phyloP scores from a whole-genome alignment of 2,329 filamentous ascomycete genomes.

The Ophiostoma piceae region DNA sequence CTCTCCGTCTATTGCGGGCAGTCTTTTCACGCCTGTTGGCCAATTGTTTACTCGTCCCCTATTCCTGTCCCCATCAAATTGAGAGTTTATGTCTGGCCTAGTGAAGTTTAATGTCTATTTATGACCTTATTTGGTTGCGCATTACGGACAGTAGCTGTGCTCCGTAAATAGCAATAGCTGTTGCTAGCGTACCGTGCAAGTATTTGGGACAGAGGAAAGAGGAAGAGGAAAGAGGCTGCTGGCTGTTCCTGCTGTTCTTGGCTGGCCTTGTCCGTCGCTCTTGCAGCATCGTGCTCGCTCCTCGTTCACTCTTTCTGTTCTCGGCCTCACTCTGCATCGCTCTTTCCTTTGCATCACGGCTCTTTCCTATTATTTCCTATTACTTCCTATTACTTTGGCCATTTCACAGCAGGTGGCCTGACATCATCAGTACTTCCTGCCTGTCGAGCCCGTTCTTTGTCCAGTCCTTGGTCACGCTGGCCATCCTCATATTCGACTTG shows the following conservation, averaged over 20 bases:
- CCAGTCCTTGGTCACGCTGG: constrained; percentile 1
- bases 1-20: background rate
- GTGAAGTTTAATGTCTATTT: constrained; percentile 4
- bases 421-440: background rate
- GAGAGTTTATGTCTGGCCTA: background rate
- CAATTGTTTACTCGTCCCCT: constrained; percentile 21
- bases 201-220: background rate
- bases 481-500: background rate
- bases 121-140: background rate
- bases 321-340: background rate
- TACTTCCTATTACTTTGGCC: background rate
- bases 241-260: constrained; percentile 13
- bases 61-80: constrained; percentile 16
- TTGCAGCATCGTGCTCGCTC: background rate
- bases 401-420: background rate
- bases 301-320: constrained; percentile 1
- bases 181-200: too few species aligned
- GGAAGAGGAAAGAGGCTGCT: background rate
- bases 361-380: background rate
- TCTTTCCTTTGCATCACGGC: background rate
- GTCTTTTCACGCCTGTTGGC: constrained; percentile 10
- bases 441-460: background rate
- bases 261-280: background rate
- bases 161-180: background rate
- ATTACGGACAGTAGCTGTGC: background rate